A percentile compares a stretch with the other conserved stretches of the same genome.
phyloP scores from a whole-genome alignment of 2,329 filamentous ascomycete species.

The Esteya vermicola region DNA sequence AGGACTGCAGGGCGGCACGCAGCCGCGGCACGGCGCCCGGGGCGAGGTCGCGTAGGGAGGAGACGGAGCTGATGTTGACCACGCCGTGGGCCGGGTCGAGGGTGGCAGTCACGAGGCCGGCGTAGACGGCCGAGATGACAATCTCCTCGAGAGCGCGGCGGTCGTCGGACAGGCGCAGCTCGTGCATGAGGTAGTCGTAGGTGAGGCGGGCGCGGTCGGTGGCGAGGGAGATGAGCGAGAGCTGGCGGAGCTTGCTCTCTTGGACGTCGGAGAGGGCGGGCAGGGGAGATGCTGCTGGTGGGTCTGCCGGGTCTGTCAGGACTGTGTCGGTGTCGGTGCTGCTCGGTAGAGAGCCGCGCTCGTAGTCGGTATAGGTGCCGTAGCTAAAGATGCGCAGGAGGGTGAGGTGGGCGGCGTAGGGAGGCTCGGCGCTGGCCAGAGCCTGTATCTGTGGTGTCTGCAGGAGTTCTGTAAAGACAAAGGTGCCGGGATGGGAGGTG shows the following conservation, averaged over 20 bases:
- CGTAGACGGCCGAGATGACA: conserved; percentile 78
- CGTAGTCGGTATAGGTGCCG: conserved; percentile 74
- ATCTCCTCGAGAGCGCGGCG: conserved; percentile 73
- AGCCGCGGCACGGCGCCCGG: conserved; percentile 59
- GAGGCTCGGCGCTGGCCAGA: conserved; percentile 38
- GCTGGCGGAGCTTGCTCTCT: conserved; percentile 72
- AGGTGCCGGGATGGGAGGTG: conserved; percentile 80
- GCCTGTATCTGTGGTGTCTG: conserved; percentile 64
- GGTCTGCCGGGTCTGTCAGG: too few species aligned
- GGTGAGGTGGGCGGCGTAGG: conserved; percentile 49
- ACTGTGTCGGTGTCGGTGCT: too few species aligned
- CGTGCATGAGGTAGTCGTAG: conserved; percentile 53
- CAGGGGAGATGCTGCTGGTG: conserved; percentile 26
- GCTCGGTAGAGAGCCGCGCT: conserved; percentile 10
- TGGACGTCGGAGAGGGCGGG: conserved; percentile 62
- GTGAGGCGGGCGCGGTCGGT: conserved; percentile 52
- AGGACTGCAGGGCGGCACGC: conserved; percentile 52
- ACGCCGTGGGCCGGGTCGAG: conserved; percentile 65
- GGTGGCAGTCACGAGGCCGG: conserved; percentile 65
- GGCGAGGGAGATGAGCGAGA: conserved; percentile 74
- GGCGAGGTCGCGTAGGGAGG: conserved; percentile 73
- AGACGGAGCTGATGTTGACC: conserved; percentile 66
- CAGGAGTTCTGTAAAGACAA: conserved; percentile 88
- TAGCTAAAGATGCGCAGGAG: conserved; percentile 84
- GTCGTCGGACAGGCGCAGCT: conserved; percentile 51